Evolutionary conservation across 2,329 filamentous ascomycete genomes (phyloP).

Genomic region (Teratosphaeria pseudoeucalypti): DNA sequence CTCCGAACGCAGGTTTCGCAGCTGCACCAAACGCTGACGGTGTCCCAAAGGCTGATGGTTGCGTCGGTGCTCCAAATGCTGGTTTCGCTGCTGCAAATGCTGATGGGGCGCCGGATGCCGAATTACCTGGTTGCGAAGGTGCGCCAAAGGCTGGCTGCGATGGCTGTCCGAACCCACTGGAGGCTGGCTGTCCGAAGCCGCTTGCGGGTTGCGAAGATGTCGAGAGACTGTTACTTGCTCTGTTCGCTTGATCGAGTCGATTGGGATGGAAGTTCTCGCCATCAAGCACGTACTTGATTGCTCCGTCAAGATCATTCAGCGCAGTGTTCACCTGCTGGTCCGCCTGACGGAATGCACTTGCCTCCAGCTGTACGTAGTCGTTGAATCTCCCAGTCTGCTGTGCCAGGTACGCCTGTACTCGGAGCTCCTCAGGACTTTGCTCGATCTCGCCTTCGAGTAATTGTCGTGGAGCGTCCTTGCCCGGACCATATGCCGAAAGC

Average conservation of each 20-base stretch:
- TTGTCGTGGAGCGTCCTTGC: conserved; percentile 64
- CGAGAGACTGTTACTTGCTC: neutral
- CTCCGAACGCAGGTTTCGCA: neutral
- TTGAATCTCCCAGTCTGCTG: conserved; percentile 33
- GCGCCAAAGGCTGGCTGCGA: conserved; percentile 2
- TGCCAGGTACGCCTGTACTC: conserved; percentile 59
- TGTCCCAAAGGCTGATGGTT: conserved; percentile 8
- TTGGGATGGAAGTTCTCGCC: conserved; percentile 65
- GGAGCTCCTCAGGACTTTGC: conserved; percentile 80
- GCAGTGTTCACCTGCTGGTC: conserved; percentile 50
- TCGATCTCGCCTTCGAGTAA: conserved; percentile 77
- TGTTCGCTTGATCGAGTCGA: conserved; percentile 29
- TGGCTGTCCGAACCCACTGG: conserved; percentile 10
- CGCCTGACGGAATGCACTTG: conserved; percentile 7
- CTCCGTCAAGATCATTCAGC: conserved; percentile 58
- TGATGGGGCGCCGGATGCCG: conserved; percentile 3
- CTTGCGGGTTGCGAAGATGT: neutral
- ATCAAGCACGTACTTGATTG: conserved; percentile 57
- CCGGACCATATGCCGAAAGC: conserved; percentile 75
- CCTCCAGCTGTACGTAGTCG: conserved; percentile 29
- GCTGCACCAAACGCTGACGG: conserved; percentile 4
- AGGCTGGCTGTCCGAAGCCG: conserved; percentile 8
- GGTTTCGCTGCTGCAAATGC: conserved; percentile 1
- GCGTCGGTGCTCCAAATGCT: conserved; percentile 1
- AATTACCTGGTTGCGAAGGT: neutral